Conservation (phyloP, 352 stramenopile species). For the Phytopythium vexans region DNA sequence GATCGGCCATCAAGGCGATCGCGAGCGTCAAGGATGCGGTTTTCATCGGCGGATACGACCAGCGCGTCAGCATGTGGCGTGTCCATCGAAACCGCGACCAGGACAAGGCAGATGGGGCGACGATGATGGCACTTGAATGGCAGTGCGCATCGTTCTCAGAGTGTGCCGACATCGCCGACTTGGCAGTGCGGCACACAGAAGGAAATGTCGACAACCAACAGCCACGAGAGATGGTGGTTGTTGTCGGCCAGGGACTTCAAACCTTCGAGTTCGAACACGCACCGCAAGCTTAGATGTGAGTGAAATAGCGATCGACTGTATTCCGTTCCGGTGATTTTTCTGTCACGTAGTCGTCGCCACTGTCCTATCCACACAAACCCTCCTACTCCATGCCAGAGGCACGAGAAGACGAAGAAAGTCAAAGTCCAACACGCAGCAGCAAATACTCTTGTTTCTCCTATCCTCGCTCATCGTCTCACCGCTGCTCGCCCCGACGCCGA, state of each 20-base stretch:
- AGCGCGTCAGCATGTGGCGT: slow-evolving; percentile 75
- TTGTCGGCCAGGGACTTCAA: slow-evolving; percentile 81
- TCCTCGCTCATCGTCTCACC: not conserved
- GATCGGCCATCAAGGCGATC: slow-evolving; percentile 79
- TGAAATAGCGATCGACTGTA: not conserved
- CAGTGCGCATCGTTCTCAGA: slow-evolving; percentile 64
- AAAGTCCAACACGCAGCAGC: slow-evolving; percentile 12
- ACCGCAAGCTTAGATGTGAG: too few relatives aligned
- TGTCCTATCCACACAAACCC: too few relatives aligned
- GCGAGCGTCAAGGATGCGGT: slow-evolving; percentile 36
- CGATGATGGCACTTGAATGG: slow-evolving; percentile 33
- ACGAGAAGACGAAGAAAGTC: not conserved
- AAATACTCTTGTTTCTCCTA: slow-evolving; percentile 15
- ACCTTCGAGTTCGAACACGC: slow-evolving; percentile 37
- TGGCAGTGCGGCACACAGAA: slow-evolving; percentile 29
- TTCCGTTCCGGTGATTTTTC: not conserved
- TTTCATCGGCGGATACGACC: slow-evolving; percentile 79
- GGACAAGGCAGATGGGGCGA: too few relatives aligned
- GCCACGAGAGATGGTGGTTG: slow-evolving; percentile 33
- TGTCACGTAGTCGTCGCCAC: too few relatives aligned
- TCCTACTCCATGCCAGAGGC: too few relatives aligned
- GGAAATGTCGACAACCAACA: not conserved
- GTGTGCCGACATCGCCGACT: slow-evolving; percentile 75
- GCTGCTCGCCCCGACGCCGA: not conserved
- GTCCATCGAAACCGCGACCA: slow-evolving; percentile 10